These are phyloP conservation scores for Helenozyma rhizophorensis DNA, from an alignment of 805 yeast species.

Conservation along the genomic window DNA sequence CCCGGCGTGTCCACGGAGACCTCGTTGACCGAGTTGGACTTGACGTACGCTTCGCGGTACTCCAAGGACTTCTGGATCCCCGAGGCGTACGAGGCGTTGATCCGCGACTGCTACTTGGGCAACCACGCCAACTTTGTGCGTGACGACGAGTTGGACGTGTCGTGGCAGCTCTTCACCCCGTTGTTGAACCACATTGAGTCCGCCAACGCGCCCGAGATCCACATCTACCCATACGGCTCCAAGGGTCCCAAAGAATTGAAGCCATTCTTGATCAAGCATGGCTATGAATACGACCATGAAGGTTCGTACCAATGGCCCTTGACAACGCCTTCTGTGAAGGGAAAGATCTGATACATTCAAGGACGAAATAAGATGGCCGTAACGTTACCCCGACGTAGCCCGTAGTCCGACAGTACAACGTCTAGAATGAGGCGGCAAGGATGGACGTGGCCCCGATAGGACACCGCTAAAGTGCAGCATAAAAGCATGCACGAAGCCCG, in stretches of 20 bases:
- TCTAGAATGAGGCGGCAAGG: no score
- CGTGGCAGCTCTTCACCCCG: slow-evolving; percentile 94
- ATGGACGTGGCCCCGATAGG: no score
- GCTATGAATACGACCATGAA: slow-evolving; percentile 62
- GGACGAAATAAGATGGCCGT: no score
- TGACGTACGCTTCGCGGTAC: slow-evolving; percentile 79
- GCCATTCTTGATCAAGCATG: slow-evolving; percentile 61
- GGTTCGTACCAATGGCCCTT: slow-evolving; percentile 89
- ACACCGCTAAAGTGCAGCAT: no score
- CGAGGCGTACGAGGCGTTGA: slow-evolving; percentile 94
- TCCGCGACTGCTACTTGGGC: slow-evolving; percentile 84
- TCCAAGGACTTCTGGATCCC: slow-evolving; percentile 86
- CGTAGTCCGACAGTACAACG: no score
- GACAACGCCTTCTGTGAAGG: slow-evolving; percentile 46
- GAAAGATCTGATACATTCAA: slow-evolving; percentile 25
- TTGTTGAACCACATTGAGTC: slow-evolving; percentile 76
- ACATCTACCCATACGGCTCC: slow-evolving; percentile 79
- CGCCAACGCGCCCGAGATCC: slow-evolving; percentile 62
- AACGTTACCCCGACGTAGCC: no score
- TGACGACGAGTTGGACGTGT: slow-evolving; percentile 92
- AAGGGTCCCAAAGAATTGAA: slow-evolving; percentile 76
- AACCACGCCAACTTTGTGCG: slow-evolving; percentile 97
- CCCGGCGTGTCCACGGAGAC: slow-evolving; percentile 87
- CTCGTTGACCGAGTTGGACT: slow-evolving; percentile 83
- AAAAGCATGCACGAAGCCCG: no score